Conservation (phyloP, 805 yeast species). For the Candida maltosa region DNA sequence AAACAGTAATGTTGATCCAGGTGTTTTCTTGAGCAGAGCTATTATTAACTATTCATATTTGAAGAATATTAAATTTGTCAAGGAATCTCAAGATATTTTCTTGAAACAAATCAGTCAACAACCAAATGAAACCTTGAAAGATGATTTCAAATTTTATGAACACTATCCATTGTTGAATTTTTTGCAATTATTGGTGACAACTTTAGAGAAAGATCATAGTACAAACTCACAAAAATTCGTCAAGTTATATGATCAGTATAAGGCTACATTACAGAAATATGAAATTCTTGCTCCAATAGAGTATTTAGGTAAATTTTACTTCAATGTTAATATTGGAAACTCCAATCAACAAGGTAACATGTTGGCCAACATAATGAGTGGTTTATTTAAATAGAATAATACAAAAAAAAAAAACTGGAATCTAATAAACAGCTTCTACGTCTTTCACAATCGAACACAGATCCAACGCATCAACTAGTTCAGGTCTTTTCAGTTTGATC, state of each 20-base stretch:
- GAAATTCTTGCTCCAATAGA: conserved; percentile 46
- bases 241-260: conserved; percentile 51
- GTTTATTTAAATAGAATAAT: conserved; percentile 26
- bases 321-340: conserved; percentile 49
- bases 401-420: background rate
- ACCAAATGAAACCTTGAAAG: conserved; percentile 20
- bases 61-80: conserved; percentile 62
- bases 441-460: conserved; percentile 49
- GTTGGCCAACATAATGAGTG: conserved; percentile 65
- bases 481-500: conserved; percentile 56
- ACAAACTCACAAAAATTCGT: conserved; percentile 44
- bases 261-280: conserved; percentile 24
- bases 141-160: conserved; percentile 35
- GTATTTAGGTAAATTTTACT: conserved; percentile 59
- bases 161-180: conserved; percentile 56
- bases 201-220: conserved; percentile 48
- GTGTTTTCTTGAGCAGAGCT: conserved; percentile 48
- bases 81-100: conserved; percentile 24
- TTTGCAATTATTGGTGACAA: conserved; percentile 59
- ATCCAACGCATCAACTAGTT: conserved; percentile 61
- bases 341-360: conserved; percentile 38
- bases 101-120: conserved; percentile 10
- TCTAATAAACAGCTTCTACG: conserved; percentile 10
- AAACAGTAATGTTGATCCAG: conserved; percentile 28
- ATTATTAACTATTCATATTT: conserved; percentile 72